phyloP scores from a whole-genome alignment of 257 asterid species.

The Apocynum venetum region DNA sequence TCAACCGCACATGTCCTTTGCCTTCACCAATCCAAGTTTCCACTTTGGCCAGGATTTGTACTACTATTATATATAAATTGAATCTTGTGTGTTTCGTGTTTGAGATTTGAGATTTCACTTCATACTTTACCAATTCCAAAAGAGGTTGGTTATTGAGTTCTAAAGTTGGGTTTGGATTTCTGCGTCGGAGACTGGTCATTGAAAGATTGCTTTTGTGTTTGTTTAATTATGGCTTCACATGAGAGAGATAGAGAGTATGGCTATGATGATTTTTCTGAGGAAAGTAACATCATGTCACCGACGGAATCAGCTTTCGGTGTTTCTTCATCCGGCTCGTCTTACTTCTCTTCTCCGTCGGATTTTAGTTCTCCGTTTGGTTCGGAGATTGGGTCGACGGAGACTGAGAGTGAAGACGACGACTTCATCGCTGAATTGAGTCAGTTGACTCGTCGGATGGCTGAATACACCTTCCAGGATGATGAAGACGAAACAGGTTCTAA shows the following conservation, averaged over 20 bases:
- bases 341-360: conserved; percentile 49
- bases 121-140: not conserved
- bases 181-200: not conserved
- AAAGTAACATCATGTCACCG: not conserved
- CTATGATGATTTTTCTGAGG: not conserved
- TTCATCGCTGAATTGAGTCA: conserved; percentile 67
- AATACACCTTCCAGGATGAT: conserved; percentile 68
- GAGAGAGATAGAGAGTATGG: not conserved
- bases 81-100: not conserved
- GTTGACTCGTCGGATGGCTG: conserved; percentile 83
- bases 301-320: conserved; percentile 20
- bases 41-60: not conserved
- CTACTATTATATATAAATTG: not conserved
- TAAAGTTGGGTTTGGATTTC: not conserved
- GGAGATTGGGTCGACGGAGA: conserved; percentile 53
- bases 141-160: not conserved
- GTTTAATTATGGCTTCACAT: conserved; percentile 11
- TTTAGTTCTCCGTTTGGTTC: conserved; percentile 62
- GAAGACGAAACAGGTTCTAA: conserved; percentile 26
- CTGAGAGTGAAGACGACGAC: conserved; percentile 59
- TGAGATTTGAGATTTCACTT: not conserved
- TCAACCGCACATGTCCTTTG: not conserved
- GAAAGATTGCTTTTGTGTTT: too few relatives aligned
- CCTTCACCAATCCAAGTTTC: not conserved
- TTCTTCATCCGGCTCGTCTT: conserved; percentile 15